A percentile compares a stretch with the other conserved stretches of the same genome.
phyloP scores from a whole-genome alignment of 2,329 filamentous ascomycete genomes.

The Pseudogymnoascus sp. region DNA sequence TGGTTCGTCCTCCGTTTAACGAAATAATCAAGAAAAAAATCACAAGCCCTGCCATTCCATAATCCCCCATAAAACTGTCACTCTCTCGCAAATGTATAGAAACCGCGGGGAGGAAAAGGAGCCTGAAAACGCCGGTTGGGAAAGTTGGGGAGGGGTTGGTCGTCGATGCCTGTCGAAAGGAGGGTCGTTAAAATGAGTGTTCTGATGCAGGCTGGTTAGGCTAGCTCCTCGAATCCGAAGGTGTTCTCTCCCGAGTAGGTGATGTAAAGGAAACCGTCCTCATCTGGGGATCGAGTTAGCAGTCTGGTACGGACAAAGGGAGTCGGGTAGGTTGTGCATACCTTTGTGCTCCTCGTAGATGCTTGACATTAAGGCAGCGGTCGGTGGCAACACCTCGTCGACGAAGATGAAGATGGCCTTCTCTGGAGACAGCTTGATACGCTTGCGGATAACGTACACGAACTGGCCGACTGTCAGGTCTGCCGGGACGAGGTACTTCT shows the following conservation, averaged over 20 bases:
- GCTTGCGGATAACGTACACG: constrained; percentile 99
- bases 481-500: constrained; percentile 97
- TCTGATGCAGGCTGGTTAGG: background rate
- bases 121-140: constrained; percentile 7
- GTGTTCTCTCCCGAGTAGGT: constrained; percentile 99
- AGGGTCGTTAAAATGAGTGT: constrained; percentile 7
- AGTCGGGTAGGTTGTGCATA: background rate
- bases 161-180: constrained; percentile 8
- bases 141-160: background rate
- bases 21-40: background rate
- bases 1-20: background rate
- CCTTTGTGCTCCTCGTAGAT: constrained; percentile 98
- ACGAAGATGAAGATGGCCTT: constrained; percentile 99
- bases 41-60: constrained; percentile 1
- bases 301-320: background rate
- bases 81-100: background rate
- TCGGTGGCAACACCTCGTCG: constrained; percentile 93
- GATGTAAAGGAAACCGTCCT: constrained; percentile 88
- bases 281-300: constrained; percentile 31
- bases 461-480: constrained; percentile 99
- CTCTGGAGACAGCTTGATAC: constrained; percentile 98
- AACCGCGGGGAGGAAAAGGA: background rate
- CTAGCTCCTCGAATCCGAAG: constrained; percentile 55
- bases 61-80: background rate
- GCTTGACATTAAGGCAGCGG: constrained; percentile 95